Percentiles rank a stretch among this genome's conserved stretches.
Conservation (phyloP, 1,284 basidiomycete species). For the Gymnopus androsaceus region DNA sequence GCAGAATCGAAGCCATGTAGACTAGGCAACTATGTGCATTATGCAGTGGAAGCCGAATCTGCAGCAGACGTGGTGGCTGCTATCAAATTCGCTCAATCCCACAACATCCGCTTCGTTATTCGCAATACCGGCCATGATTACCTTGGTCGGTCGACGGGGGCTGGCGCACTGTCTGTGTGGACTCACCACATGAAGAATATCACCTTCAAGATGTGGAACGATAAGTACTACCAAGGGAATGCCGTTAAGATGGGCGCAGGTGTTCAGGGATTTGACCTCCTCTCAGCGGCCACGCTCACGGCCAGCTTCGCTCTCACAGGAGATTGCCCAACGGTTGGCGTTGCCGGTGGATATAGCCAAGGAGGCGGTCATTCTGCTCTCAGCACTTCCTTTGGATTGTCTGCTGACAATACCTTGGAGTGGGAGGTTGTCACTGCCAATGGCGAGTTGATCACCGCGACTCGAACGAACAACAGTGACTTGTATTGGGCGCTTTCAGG, state of each 20-base stretch:
- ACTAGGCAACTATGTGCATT: neutral
- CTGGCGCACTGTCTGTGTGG: constrained; percentile 5
- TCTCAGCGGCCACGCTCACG: neutral
- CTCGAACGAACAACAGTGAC: constrained; percentile 1
- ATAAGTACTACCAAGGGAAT: neutral
- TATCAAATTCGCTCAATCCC: neutral
- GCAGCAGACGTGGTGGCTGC: neutral
- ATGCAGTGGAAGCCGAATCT: neutral
- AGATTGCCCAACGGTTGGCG: constrained; percentile 8
- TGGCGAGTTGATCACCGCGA: constrained; percentile 6
- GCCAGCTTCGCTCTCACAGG: neutral
- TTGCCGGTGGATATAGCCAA: constrained; percentile 7
- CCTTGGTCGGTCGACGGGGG: constrained; percentile 8
- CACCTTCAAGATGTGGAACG: neutral
- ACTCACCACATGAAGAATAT: constrained; percentile 4
- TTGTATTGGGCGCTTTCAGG: constrained; percentile 15
- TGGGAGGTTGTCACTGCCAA: constrained; percentile 12
- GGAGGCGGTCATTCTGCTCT: constrained; percentile 3
- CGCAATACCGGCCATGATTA: constrained; percentile 9
- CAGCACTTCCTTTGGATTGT: neutral
- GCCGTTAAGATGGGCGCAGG: neutral
- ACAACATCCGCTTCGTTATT: constrained; percentile 2
- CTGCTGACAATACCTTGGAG: constrained; percentile 7
- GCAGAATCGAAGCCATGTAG: neutral
- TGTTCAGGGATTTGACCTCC: neutral